phyloP scores from a whole-genome alignment of 208 protist genomes.

The Trypanosoma rangeli region DNA sequence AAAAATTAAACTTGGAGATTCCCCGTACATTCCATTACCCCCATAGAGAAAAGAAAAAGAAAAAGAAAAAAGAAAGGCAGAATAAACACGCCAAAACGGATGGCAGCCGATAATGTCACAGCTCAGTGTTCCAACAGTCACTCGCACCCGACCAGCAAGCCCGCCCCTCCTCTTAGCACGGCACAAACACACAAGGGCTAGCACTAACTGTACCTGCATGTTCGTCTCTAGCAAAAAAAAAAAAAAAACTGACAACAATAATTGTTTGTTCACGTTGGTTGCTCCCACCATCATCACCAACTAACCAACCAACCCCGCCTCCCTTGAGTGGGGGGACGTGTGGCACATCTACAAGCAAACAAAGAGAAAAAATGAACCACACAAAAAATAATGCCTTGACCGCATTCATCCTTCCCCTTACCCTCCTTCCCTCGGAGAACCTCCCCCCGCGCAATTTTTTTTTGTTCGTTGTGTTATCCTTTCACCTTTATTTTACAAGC shows the following conservation, averaged over 20 bases:
- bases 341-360: background rate
- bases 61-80: constrained; percentile 18
- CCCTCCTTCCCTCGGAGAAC: background rate
- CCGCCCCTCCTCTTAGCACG: too few relatives aligned
- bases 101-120: too few relatives aligned
- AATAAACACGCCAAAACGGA: background rate
- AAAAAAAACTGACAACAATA: too few relatives aligned
- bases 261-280: too few relatives aligned
- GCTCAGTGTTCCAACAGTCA: too few relatives aligned
- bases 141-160: too few relatives aligned
- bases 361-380: background rate
- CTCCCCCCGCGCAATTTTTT: background rate
- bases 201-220: too few relatives aligned
- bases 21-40: background rate
- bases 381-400: background rate
- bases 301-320: too few relatives aligned
- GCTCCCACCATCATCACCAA: too few relatives aligned
- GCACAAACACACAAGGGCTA: too few relatives aligned
- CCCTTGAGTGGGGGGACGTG: background rate
- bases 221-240: too few relatives aligned
- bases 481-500: too few relatives aligned
- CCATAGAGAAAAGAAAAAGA: constrained; percentile 2
- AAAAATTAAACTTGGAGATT: background rate
- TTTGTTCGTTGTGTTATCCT: background rate
- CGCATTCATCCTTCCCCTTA: background rate